These are phyloP conservation scores for Monosporascus cannonballus DNA, from an alignment of 2,329 filamentous ascomycete genomes.

Conservation along the genomic window DNA sequence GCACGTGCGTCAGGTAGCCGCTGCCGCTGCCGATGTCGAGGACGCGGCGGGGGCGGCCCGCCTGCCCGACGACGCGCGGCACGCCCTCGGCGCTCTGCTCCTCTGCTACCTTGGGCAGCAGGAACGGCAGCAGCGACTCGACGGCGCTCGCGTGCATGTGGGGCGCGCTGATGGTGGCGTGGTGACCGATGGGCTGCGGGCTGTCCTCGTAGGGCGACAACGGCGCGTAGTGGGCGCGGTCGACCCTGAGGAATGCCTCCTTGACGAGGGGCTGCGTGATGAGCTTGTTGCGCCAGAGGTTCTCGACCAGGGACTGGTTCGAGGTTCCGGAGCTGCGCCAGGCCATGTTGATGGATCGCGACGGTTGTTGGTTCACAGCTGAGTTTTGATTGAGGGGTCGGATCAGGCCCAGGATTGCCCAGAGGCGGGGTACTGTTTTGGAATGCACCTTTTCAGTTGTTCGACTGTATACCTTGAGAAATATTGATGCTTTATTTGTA, in stretches of 20 bases:
- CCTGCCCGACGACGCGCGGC: constrained; percentile 6
- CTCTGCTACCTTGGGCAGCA: constrained; percentile 26
- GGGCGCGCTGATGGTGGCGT: constrained; percentile 52
- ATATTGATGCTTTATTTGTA: no score
- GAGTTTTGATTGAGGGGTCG: neutral
- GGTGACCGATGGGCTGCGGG: constrained; percentile 49
- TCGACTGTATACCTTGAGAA: no score
- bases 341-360: constrained; percentile 58
- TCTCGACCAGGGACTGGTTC: constrained; percentile 72
- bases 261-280: constrained; percentile 69
- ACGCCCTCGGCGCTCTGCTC: neutral
- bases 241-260: constrained; percentile 77
- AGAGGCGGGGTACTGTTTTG: neutral
- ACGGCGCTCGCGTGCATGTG: constrained; percentile 55
- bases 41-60: constrained; percentile 39
- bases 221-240: constrained; percentile 79
- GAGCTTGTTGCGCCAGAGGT: constrained; percentile 65
- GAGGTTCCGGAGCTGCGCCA: constrained; percentile 77
- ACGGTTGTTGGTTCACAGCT: neutral
- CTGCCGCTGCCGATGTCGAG: constrained; percentile 72
- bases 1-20: constrained; percentile 81
- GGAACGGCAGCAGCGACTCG: constrained; percentile 40
- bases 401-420: neutral
- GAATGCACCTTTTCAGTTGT: neutral
- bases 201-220: constrained; percentile 59